Evolutionary conservation across 768 basidiomycete species (phyloP).

Genomic region (Boletus rex-veris): DNA sequence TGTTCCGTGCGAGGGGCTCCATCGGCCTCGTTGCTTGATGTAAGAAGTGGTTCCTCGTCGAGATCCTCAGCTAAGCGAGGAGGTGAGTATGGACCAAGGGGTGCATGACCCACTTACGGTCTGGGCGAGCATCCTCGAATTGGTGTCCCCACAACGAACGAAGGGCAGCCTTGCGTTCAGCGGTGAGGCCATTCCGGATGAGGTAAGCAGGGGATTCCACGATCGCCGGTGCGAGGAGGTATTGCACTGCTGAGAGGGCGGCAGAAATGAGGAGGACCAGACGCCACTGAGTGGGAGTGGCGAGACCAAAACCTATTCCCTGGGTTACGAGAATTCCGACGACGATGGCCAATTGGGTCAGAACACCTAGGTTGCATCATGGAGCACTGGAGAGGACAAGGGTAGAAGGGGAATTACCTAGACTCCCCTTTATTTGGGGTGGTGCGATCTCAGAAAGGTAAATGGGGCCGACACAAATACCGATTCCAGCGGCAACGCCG

Average conservation of each 20-base stretch:
- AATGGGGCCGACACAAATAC: slow-evolving; percentile 77
- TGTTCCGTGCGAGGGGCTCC: slow-evolving; percentile 15
- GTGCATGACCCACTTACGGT: slow-evolving; percentile 16
- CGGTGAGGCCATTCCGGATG: slow-evolving; percentile 42
- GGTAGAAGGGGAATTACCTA: slow-evolving; percentile 46
- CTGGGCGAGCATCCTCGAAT: slow-evolving; percentile 26
- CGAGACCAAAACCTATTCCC: slow-evolving; percentile 63
- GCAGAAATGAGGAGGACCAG: slow-evolving; percentile 63
- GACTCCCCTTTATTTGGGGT: slow-evolving; percentile 63
- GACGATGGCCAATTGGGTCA: slow-evolving; percentile 81
- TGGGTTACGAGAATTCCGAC: slow-evolving; percentile 88
- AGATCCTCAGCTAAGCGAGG: slow-evolving; percentile 21
- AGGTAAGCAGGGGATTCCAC: slow-evolving; percentile 77
- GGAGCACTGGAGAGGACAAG: background rate
- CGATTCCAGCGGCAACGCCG: slow-evolving; percentile 69
- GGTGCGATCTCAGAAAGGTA: slow-evolving; percentile 87
- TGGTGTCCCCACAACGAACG: slow-evolving; percentile 53
- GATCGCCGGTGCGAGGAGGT: slow-evolving; percentile 49
- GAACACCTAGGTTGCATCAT: slow-evolving; percentile 48
- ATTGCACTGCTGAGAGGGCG: slow-evolving; percentile 52
- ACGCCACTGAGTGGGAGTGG: slow-evolving; percentile 69
- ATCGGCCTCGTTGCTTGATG: slow-evolving; percentile 14
- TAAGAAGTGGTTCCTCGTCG: slow-evolving; percentile 27
- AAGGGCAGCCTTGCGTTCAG: slow-evolving; percentile 45
- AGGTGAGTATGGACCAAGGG: slow-evolving; percentile 3